Percentiles rank a stretch among this genome's conserved stretches.
phyloP scores from a whole-genome alignment of 2,329 filamentous ascomycete species.

The Cladosporium phlei region DNA sequence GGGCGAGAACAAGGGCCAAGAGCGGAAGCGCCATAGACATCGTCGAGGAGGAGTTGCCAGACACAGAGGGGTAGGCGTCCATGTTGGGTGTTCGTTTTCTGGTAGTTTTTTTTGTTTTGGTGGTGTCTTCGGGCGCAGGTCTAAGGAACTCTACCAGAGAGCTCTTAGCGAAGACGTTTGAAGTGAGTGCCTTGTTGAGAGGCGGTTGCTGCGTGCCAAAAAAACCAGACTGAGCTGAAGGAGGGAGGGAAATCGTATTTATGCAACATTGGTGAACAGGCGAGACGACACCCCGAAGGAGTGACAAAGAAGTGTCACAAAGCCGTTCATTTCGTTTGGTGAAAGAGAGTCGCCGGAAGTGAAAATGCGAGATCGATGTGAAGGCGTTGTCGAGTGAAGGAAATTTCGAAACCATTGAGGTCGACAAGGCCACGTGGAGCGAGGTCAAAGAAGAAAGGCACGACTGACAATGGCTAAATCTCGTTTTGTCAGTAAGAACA shows the following conservation, averaged over 20 bases:
- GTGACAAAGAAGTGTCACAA: not conserved
- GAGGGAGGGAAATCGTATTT: too few relatives aligned
- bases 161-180: not conserved
- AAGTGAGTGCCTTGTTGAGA: not conserved
- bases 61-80: not conserved
- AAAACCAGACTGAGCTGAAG: not conserved
- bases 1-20: slow-evolving; percentile 13
- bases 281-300: too few relatives aligned
- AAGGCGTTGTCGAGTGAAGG: not conserved
- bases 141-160: slow-evolving; percentile 1
- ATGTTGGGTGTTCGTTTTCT: not conserved
- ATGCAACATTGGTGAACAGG: too few relatives aligned
- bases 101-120: not conserved
- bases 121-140: not conserved
- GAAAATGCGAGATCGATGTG: not conserved
- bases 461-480: slow-evolving; percentile 1
- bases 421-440: not conserved
- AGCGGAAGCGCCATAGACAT: slow-evolving; percentile 11
- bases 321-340: not conserved
- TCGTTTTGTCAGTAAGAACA: too few relatives aligned
- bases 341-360: not conserved
- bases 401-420: not conserved
- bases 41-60: not conserved
- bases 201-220: not conserved
- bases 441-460: not conserved